Percentiles rank a stretch among this genome's conserved stretches.
These are phyloP conservation scores for Chrysochromulina parva DNA, from an alignment of 78 protist genomes.

Conservation along the genomic window DNA sequence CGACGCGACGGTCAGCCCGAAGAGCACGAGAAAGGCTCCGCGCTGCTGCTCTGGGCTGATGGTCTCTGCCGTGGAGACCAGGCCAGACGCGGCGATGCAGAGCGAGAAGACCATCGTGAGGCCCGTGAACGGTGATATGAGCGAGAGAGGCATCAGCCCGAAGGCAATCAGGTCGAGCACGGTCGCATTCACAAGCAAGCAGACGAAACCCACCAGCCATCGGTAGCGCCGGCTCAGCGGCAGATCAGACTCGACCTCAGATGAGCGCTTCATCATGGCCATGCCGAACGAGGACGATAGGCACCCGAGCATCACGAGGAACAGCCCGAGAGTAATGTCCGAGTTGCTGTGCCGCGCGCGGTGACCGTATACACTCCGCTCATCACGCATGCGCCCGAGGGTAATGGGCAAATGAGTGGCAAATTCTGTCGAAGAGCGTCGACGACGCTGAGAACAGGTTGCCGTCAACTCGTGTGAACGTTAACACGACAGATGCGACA, in stretches of 20 bases:
- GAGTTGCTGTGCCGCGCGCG: too few species aligned
- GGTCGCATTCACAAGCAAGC: neutral
- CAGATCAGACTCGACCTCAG: neutral
- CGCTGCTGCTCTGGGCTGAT: neutral
- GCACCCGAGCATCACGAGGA: neutral
- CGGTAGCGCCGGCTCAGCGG: neutral
- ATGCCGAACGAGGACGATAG: neutral
- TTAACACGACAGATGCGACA: too few species aligned
- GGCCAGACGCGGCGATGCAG: neutral
- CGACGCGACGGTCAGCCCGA: neutral
- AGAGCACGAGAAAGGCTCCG: neutral
- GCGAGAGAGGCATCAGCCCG: neutral
- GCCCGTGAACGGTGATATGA: neutral
- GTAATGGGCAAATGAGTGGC: too few species aligned
- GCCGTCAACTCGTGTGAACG: too few species aligned
- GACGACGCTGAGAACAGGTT: too few species aligned
- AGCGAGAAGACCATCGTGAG: neutral
- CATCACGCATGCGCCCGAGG: too few species aligned
- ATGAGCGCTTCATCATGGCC: neutral
- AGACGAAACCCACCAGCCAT: neutral
- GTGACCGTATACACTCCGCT: too few species aligned
- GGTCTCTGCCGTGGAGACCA: neutral
- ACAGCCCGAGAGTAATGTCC: neutral
- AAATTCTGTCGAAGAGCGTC: too few species aligned
- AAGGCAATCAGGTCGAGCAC: neutral